phyloP scores from a whole-genome alignment of 768 basidiomycete genomes.

The Tricholoma terreum region DNA sequence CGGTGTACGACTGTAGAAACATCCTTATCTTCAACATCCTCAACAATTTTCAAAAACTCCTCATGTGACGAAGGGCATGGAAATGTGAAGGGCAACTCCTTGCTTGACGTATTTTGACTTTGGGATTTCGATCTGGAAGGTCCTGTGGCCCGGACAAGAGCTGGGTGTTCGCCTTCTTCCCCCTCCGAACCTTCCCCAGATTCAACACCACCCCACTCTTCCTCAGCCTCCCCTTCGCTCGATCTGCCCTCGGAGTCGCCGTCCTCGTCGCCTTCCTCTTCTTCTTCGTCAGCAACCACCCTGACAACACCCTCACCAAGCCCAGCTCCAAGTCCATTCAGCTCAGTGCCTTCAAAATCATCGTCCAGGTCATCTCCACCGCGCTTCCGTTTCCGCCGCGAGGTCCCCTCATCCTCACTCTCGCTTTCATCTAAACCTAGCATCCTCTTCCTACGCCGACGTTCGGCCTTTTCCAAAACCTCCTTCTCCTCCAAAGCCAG shows the following conservation, averaged over 20 bases:
- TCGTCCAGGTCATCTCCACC: conserved; percentile 93
- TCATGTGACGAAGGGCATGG: conserved; percentile 84
- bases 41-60: conserved; percentile 83
- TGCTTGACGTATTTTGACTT: conserved; percentile 29
- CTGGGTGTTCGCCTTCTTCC: conserved; percentile 44
- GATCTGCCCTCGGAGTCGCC: conserved; percentile 30
- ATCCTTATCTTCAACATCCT: conserved; percentile 66
- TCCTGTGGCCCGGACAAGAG: conserved; percentile 33
- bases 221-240: not conserved
- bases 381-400: conserved; percentile 48
- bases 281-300: conserved; percentile 34
- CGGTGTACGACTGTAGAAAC: conserved; percentile 82
- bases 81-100: conserved; percentile 90
- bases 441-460: conserved; percentile 77
- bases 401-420: conserved; percentile 52
- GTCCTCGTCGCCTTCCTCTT: conserved; percentile 38
- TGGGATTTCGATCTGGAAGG: conserved; percentile 30
- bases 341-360: conserved; percentile 58
- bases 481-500: conserved; percentile 86
- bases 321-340: conserved; percentile 40
- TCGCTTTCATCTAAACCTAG: conserved; percentile 71
- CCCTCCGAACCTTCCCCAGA: conserved; percentile 30
- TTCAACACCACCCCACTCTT: not conserved
- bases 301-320: conserved; percentile 34
- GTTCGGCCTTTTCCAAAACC: conserved; percentile 82